Percentiles rank a stretch among this genome's conserved stretches.
Conservation (phyloP, 2,329 filamentous ascomycete genomes). For the Aspergillus udagawae region DNA sequence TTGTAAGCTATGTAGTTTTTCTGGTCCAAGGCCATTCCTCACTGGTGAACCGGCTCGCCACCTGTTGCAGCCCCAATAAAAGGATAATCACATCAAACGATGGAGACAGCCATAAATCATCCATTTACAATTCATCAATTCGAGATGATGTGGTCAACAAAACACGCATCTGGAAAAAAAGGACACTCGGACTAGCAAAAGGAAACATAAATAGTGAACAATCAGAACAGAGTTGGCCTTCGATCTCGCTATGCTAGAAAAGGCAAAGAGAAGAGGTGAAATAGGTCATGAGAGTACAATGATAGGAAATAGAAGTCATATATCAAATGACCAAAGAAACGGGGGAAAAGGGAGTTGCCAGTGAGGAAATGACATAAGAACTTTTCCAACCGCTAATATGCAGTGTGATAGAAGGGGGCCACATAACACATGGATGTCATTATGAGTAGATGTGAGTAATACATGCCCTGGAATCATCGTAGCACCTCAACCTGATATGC, state of each 20-base stretch:
- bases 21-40: background rate
- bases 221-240: constrained; percentile 21
- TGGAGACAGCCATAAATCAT: background rate
- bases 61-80: background rate
- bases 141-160: background rate
- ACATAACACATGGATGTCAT: constrained; percentile 38
- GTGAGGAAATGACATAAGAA: constrained; percentile 28
- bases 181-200: background rate
- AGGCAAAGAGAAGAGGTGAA: constrained; percentile 5
- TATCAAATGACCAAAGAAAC: constrained; percentile 22
- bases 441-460: constrained; percentile 36
- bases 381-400: constrained; percentile 44
- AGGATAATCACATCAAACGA: background rate
- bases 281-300: constrained; percentile 7
- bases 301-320: constrained; percentile 15
- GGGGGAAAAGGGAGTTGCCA: constrained; percentile 19
- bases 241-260: constrained; percentile 37
- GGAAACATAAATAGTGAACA: constrained; percentile 6
- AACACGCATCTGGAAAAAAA: constrained; percentile 3
- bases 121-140: constrained; percentile 2
- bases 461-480: constrained; percentile 29
- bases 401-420: constrained; percentile 33
- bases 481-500: constrained; percentile 15
- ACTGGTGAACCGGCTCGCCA: background rate
- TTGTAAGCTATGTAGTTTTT: background rate